Conservation (phyloP, 1,139 yeast species). For the Eremothecium sinecaudum region DNA sequence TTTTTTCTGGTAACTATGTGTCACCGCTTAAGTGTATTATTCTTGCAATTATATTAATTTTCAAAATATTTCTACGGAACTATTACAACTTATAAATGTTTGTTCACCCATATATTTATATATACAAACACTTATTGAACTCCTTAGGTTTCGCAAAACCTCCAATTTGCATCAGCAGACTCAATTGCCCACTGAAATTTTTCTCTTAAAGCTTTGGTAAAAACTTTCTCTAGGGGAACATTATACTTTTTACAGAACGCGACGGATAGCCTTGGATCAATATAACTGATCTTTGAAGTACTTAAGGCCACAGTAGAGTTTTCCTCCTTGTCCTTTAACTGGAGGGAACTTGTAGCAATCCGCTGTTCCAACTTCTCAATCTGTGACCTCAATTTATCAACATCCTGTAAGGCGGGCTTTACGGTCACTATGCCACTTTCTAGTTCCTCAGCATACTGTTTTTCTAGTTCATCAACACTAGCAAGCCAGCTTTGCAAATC, state of each 20-base stretch:
- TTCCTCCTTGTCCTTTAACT: constrained; percentile 84
- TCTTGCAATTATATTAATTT: no score
- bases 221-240: constrained; percentile 87
- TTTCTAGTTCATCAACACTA: constrained; percentile 47
- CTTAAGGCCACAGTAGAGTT: constrained; percentile 90
- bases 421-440: constrained; percentile 53
- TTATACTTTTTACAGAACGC: constrained; percentile 77
- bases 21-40: no score
- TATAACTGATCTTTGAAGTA: constrained; percentile 88
- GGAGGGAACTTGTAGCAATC: constrained; percentile 58
- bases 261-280: constrained; percentile 88
- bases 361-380: constrained; percentile 65
- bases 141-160: constrained; percentile 42
- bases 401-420: constrained; percentile 41
- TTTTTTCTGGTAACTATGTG: no score
- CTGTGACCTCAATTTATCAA: constrained; percentile 68
- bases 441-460: constrained; percentile 50
- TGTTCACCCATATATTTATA: no score
- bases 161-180: constrained; percentile 82
- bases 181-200: constrained; percentile 96
- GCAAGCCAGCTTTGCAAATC: constrained; percentile 52
- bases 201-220: constrained; percentile 83
- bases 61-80: no score
- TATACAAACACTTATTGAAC: no score
- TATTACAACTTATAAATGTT: no score